phyloP scores from a whole-genome alignment of 306 rosid species.

The Vigna mungo region DNA sequence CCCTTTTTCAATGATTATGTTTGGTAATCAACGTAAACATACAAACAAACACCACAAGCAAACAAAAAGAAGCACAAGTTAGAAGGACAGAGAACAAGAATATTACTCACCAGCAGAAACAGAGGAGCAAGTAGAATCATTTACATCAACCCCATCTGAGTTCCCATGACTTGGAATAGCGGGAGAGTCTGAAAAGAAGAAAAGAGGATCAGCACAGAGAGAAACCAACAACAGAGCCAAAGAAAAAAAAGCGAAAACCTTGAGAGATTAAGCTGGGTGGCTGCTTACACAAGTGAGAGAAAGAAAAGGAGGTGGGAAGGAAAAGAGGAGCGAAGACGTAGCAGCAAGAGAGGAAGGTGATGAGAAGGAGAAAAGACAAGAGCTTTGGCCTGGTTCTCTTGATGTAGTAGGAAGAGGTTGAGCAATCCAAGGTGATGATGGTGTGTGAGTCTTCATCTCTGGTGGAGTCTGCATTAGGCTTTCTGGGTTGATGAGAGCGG shows the following conservation, averaged over 20 bases:
- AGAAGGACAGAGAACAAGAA: slow-evolving; percentile 17
- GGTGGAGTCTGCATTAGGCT: slow-evolving; percentile 31
- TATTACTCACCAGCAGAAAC: slow-evolving; percentile 59
- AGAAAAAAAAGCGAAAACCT: background rate
- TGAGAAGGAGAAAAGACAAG: slow-evolving; percentile 60
- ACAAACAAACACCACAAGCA: background rate
- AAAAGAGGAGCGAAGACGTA: slow-evolving; percentile 63
- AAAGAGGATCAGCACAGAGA: slow-evolving; percentile 21
- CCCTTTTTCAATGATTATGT: slow-evolving; percentile 12
- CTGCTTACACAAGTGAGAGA: slow-evolving; percentile 58
- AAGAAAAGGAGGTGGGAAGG: slow-evolving; percentile 49
- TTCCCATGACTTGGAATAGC: slow-evolving; percentile 48
- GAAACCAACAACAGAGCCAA: background rate
- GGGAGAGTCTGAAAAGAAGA: slow-evolving; percentile 56
- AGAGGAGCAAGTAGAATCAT: slow-evolving; percentile 63
- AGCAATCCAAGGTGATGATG: slow-evolving; percentile 52
- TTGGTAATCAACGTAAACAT: background rate
- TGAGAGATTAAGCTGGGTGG: background rate
- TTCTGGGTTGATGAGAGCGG: slow-evolving; percentile 60
- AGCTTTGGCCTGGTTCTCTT: slow-evolving; percentile 71
- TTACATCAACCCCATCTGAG: slow-evolving; percentile 46
- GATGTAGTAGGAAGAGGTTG: slow-evolving; percentile 50
- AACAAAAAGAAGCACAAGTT: background rate
- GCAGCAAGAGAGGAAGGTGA: slow-evolving; percentile 66
- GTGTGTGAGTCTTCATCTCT: slow-evolving; percentile 62